These are phyloP conservation scores for Pseudogymnoascus sp. DNA, from an alignment of 2,329 filamentous ascomycete species.

Conservation along the genomic window DNA sequence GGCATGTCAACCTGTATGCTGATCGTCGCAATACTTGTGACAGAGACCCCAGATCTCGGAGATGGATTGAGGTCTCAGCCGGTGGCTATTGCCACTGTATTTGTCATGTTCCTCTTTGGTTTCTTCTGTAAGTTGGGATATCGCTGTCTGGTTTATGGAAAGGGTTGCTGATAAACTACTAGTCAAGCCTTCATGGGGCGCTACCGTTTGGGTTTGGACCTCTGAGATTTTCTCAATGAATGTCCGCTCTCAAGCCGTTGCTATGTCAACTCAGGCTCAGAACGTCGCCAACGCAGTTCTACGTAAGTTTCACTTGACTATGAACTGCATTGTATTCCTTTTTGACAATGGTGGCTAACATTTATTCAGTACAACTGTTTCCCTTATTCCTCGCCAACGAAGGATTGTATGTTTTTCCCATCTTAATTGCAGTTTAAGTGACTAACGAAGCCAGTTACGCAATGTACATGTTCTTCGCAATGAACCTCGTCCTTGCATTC, in stretches of 20 bases:
- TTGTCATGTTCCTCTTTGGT: slow-evolving; percentile 24
- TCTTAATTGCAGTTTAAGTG: slow-evolving; percentile 32
- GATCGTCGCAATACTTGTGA: slow-evolving; percentile 44
- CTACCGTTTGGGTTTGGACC: slow-evolving; percentile 26
- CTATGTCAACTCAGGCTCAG: slow-evolving; percentile 14
- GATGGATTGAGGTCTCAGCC: slow-evolving; percentile 39
- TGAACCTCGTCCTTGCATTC: slow-evolving; percentile 22
- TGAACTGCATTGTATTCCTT: neutral
- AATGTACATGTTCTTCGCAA: slow-evolving; percentile 37
- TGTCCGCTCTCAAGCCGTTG: slow-evolving; percentile 24
- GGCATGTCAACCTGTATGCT: slow-evolving; percentile 51
- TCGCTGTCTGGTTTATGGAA: neutral
- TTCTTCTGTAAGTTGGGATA: slow-evolving; percentile 16
- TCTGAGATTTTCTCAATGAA: slow-evolving; percentile 30
- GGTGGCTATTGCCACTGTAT: slow-evolving; percentile 34
- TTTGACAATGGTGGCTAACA: neutral
- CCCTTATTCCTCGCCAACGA: slow-evolving; percentile 33
- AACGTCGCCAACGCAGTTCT: neutral
- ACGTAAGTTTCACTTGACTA: neutral
- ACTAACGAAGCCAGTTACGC: slow-evolving; percentile 14
- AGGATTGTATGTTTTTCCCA: slow-evolving; percentile 30
- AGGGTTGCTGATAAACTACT: neutral
- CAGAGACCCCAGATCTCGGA: slow-evolving; percentile 37
- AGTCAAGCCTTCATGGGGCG: slow-evolving; percentile 21
- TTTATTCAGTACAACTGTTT: neutral